A percentile compares a stretch with the other conserved stretches of the same genome.
Evolutionary conservation across 768 basidiomycete genomes (phyloP).

Genomic region (Lentinula sp.): DNA sequence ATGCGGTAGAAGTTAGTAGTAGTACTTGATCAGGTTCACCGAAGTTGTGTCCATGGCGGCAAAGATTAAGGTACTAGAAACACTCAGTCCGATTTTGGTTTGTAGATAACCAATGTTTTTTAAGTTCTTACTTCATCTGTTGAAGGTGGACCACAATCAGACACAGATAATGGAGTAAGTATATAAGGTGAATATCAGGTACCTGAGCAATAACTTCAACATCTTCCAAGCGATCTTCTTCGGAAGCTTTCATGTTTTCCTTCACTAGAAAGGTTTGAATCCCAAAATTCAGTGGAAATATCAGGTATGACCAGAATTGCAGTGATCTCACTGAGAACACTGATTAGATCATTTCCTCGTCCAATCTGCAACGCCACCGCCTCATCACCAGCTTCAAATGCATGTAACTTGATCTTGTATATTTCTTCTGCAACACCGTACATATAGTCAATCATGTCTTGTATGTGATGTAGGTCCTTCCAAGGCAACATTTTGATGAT

Average conservation of each 20-base stretch:
- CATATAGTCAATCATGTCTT: conserved; percentile 22
- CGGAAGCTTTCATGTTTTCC: conserved; percentile 25
- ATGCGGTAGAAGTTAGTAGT: not conserved
- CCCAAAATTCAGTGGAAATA: not conserved
- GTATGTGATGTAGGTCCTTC: conserved; percentile 16
- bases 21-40: not conserved
- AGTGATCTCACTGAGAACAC: conserved; percentile 21
- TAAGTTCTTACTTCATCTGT: conserved; percentile 1
- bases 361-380: conserved; percentile 19
- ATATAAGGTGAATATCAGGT: not conserved
- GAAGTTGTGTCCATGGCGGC: conserved; percentile 40
- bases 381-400: conserved; percentile 20
- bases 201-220: conserved; percentile 30
- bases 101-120: not conserved
- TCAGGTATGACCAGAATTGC: no score
- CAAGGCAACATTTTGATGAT: conserved; percentile 17
- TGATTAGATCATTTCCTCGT: conserved; percentile 29
- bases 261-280: conserved; percentile 18
- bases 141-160: not conserved
- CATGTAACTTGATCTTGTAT: conserved; percentile 21
- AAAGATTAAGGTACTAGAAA: conserved; percentile 27
- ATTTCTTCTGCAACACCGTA: conserved; percentile 18
- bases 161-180: not conserved
- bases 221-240: conserved; percentile 25
- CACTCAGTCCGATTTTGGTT: not conserved